Percentiles rank a stretch among this genome's conserved stretches.
phyloP scores from a whole-genome alignment of 2,329 filamentous ascomycete species.

The Ascocoryne sarcoides region DNA sequence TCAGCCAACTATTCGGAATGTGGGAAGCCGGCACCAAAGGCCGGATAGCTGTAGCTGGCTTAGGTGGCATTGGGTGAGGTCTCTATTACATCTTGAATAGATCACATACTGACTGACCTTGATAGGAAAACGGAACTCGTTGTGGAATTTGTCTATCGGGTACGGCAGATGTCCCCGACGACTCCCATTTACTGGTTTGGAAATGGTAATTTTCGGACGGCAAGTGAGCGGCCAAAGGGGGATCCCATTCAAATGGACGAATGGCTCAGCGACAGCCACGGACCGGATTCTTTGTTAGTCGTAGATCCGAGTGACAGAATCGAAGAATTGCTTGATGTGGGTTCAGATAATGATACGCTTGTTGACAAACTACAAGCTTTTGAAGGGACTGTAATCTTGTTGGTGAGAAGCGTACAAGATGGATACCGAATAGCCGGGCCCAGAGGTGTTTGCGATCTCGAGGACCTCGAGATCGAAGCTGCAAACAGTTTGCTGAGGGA shows the following conservation, averaged over 20 bases:
- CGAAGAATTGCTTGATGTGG: conserved; percentile 6
- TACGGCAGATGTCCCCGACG: conserved; percentile 15
- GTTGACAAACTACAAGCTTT: conserved; percentile 16
- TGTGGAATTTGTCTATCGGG: conserved; percentile 19
- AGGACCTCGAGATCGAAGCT: conserved; percentile 15
- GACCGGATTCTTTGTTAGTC: conserved; percentile 12
- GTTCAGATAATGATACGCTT: conserved; percentile 3
- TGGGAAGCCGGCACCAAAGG: conserved; percentile 18
- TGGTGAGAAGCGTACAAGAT: conserved; percentile 16
- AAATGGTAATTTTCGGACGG: conserved; percentile 7
- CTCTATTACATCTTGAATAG: background rate
- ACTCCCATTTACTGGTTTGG: conserved; percentile 21
- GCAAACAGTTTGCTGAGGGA: conserved; percentile 13
- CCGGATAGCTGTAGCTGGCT: conserved; percentile 18
- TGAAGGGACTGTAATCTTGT: conserved; percentile 15
- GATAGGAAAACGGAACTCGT: conserved; percentile 20
- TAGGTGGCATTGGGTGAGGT: conserved; percentile 21
- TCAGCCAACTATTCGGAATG: conserved; percentile 18
- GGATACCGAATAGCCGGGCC: conserved; percentile 14
- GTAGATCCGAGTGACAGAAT: conserved; percentile 17
- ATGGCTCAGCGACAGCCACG: conserved; percentile 9
- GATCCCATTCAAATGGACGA: conserved; percentile 10
- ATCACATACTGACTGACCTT: conserved; percentile 3
- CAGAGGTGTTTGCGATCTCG: conserved; percentile 16
- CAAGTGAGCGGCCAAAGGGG: background rate